Evolutionary conservation across 768 basidiomycete species (phyloP).

Genomic region (Tremella mesenterica): DNA sequence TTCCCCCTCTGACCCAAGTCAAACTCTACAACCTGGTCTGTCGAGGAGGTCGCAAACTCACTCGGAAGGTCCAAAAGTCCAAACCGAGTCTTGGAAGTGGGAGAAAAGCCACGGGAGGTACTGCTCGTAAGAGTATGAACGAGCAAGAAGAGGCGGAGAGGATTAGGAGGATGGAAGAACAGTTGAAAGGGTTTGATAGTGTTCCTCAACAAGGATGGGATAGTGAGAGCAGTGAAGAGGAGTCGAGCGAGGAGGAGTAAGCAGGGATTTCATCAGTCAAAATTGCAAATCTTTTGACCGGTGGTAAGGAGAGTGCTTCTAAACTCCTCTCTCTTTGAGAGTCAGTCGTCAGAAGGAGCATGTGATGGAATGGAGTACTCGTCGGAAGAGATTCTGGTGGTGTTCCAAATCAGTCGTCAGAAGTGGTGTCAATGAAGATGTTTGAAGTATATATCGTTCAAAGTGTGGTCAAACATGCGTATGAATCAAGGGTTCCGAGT

Average conservation of each 20-base stretch:
- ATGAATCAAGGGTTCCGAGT: no score
- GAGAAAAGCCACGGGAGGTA: conserved; percentile 59
- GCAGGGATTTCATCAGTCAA: not conserved
- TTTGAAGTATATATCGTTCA: no score
- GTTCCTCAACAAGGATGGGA: conserved; percentile 13
- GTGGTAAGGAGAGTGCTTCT: no score
- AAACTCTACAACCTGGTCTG: conserved; percentile 94
- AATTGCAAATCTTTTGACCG: not conserved
- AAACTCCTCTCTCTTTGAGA: no score
- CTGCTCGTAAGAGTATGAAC: conserved; percentile 93
- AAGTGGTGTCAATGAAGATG: no score
- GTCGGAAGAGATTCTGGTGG: no score
- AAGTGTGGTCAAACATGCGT: no score
- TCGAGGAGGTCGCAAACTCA: conserved; percentile 45
- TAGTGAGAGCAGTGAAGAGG: conserved; percentile 29
- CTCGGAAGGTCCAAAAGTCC: conserved; percentile 10
- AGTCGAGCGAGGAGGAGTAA: conserved; percentile 38
- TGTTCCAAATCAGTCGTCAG: no score
- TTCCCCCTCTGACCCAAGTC: conserved; percentile 76
- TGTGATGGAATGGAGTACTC: no score
- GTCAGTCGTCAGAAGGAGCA: no score
- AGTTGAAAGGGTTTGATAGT: conserved; percentile 65
- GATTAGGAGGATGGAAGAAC: conserved; percentile 80
- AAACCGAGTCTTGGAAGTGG: no score
- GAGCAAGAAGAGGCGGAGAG: conserved; percentile 93